These are phyloP conservation scores for Nicotiana benthamiana DNA, from an alignment of 257 asterid genomes.

Conservation along the genomic window DNA sequence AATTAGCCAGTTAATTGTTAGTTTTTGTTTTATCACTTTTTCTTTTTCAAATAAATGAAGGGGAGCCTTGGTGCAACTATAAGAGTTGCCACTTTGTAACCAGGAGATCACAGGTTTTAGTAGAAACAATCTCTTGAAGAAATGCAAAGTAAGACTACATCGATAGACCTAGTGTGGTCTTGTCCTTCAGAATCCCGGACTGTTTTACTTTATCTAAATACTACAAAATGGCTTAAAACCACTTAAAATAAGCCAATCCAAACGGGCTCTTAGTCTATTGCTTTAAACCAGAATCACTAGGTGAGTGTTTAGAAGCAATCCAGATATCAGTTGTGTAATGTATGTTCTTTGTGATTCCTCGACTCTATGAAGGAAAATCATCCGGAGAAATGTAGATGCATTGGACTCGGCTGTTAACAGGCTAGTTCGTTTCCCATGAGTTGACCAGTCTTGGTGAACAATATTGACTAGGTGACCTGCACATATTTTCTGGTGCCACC, in stretches of 20 bases:
- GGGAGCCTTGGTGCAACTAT: too few species aligned
- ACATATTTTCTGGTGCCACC: not conserved
- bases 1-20: not conserved
- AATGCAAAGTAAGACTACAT: too few species aligned
- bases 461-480: not conserved
- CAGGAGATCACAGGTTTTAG: too few species aligned
- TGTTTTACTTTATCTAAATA: too few species aligned
- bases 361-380: constrained; percentile 49
- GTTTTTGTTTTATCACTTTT: not conserved
- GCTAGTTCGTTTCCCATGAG: constrained; percentile 52
- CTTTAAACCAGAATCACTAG: not conserved
- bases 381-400: constrained; percentile 78
- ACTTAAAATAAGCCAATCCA: too few species aligned
- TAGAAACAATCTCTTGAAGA: too few species aligned
- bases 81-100: too few species aligned
- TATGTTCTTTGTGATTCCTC: constrained; percentile 28
- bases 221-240: too few species aligned
- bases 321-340: not conserved
- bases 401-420: constrained; percentile 72
- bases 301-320: not conserved
- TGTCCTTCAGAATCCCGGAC: too few species aligned
- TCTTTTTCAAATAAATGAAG: not conserved
- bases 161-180: too few species aligned
- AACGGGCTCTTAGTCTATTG: too few species aligned
- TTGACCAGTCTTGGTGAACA: not conserved